phyloP scores from a whole-genome alignment of 257 asterid species.

The Linaria vulgaris region DNA sequence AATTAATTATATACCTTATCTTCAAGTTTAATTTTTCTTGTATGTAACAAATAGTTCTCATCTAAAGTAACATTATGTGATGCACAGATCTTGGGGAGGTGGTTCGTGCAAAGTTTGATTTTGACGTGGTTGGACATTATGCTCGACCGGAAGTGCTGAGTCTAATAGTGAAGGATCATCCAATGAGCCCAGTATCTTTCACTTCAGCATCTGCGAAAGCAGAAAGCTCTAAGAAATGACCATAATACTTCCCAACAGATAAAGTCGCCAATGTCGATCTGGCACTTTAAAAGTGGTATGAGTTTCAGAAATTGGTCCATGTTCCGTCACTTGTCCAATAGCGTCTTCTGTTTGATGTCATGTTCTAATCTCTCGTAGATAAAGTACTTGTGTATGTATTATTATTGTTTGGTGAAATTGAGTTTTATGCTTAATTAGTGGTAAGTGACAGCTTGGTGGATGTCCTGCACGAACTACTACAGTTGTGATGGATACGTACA shows the following conservation, averaged over 20 bases:
- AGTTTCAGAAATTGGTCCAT: no score
- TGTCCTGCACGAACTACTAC: slow-evolving; percentile 11
- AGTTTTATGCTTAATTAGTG: no score
- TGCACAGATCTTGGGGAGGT: slow-evolving; percentile 85
- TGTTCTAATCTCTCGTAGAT: no score
- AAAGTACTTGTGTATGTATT: no score
- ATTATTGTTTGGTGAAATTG: no score
- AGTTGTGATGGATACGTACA: slow-evolving; percentile 4
- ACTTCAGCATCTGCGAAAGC: slow-evolving; percentile 54
- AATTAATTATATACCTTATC: no score
- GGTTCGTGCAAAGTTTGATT: slow-evolving; percentile 84
- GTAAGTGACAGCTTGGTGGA: no score
- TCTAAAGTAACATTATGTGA: neutral
- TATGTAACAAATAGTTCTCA: neutral
- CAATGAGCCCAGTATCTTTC: slow-evolving; percentile 68
- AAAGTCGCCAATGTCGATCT: no score
- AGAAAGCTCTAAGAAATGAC: slow-evolving; percentile 41
- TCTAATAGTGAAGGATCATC: slow-evolving; percentile 75
- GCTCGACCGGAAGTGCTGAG: slow-evolving; percentile 89
- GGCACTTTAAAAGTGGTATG: no score
- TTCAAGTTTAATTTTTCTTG: neutral
- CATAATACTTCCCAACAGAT: no score
- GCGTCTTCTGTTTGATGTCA: no score
- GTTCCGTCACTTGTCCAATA: no score
- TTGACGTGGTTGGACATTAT: slow-evolving; percentile 95